Conservation (phyloP, 2,329 filamentous ascomycete genomes). For the Samsoniella hepiali region DNA sequence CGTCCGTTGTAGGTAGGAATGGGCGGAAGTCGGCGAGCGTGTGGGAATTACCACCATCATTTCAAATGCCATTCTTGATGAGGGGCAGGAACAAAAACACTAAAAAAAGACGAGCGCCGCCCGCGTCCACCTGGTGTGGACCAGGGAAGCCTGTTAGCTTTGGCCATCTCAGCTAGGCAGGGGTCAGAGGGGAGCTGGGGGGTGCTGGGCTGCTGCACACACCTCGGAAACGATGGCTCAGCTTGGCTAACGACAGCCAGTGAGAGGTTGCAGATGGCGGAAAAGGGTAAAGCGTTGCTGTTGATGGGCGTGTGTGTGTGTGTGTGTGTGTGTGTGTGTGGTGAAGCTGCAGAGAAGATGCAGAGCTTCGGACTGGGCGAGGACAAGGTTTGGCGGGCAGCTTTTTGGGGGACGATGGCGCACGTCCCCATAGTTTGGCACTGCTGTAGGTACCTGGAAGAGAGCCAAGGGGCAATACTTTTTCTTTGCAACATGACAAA, state of each 20-base stretch:
- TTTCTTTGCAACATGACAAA: too few species aligned
- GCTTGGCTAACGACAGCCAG: background rate
- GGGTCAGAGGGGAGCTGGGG: background rate
- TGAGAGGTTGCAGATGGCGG: background rate
- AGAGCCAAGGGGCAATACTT: too few species aligned
- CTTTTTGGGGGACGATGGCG: background rate
- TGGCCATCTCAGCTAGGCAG: conserved; percentile 17
- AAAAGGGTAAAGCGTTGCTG: background rate
- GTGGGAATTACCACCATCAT: background rate
- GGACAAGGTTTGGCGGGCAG: conserved; percentile 3
- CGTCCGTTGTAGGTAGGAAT: background rate
- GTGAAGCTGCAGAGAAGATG: background rate
- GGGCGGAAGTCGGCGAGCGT: background rate
- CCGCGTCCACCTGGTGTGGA: conserved; percentile 3
- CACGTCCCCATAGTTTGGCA: background rate
- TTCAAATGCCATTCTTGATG: background rate
- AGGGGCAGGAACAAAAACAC: too few species aligned
- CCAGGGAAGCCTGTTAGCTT: background rate
- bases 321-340: background rate
- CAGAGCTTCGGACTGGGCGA: background rate
- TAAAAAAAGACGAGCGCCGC: background rate
- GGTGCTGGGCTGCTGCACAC: background rate
- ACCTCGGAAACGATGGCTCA: background rate
- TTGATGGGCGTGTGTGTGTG: background rate
- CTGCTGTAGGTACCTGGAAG: background rate